These are phyloP conservation scores for Jamesozyma lodderae DNA, from an alignment of 805 yeast species.

Conservation along the genomic window DNA sequence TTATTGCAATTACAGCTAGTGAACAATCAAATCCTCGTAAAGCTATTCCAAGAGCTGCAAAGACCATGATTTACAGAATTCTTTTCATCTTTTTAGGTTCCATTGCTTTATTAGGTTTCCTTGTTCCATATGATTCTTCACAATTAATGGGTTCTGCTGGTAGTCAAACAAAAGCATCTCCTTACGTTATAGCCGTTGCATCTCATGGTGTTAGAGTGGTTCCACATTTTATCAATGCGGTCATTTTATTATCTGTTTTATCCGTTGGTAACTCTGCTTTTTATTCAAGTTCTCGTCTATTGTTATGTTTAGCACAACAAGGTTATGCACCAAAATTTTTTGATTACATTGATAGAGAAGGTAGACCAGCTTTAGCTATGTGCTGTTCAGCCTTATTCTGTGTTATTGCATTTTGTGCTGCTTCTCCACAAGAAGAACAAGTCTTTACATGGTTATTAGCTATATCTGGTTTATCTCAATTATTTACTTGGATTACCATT, in stretches of 20 bases:
- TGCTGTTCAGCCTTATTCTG: slow-evolving; percentile 42
- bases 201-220: slow-evolving; percentile 46
- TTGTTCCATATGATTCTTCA: slow-evolving; percentile 50
- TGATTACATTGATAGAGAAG: slow-evolving; percentile 53
- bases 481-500: slow-evolving; percentile 56
- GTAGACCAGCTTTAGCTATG: slow-evolving; percentile 55
- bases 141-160: slow-evolving; percentile 41
- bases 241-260: slow-evolving; percentile 51
- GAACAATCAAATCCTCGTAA: slow-evolving; percentile 56
- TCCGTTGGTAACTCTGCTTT: slow-evolving; percentile 54
- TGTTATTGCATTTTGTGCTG: slow-evolving; percentile 57
- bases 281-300: slow-evolving; percentile 39
- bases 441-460: slow-evolving; percentile 60
- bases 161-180: slow-evolving; percentile 52
- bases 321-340: slow-evolving; percentile 51
- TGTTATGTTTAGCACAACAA: slow-evolving; percentile 47
- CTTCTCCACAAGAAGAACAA: slow-evolving; percentile 45
- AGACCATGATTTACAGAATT: slow-evolving; percentile 64
- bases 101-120: slow-evolving; percentile 44
- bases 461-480: slow-evolving; percentile 51
- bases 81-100: slow-evolving; percentile 48
- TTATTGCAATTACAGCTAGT: slow-evolving; percentile 62
- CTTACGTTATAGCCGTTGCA: slow-evolving; percentile 64
- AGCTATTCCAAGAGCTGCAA: slow-evolving; percentile 57
- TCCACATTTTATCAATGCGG: slow-evolving; percentile 57